Conservation (phyloP, 805 yeast genomes). For the Myxozyma sirexii region DNA sequence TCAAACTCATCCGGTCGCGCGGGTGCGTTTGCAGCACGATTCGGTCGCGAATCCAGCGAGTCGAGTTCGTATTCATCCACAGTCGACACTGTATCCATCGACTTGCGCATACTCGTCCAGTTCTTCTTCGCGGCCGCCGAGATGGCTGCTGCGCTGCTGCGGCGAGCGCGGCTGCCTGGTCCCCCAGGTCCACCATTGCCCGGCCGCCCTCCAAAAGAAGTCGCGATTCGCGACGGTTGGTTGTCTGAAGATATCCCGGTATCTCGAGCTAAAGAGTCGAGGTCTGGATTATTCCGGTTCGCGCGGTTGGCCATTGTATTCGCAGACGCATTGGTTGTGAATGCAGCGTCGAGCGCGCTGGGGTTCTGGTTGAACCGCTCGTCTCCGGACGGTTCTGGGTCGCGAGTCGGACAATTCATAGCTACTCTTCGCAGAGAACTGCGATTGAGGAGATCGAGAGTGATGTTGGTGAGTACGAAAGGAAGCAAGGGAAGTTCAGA, state of each 20-base stretch:
- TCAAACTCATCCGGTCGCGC: neutral
- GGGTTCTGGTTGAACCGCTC: constrained; percentile 39
- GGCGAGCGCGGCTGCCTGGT: neutral
- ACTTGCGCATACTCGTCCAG: neutral
- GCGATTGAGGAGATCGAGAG: neutral
- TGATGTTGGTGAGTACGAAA: neutral
- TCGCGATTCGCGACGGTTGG: neutral
- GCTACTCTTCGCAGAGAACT: neutral
- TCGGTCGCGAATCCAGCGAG: neutral
- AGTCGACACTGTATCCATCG: neutral
- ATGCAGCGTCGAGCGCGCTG: constrained; percentile 31
- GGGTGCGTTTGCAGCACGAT: neutral
- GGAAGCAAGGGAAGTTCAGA: too few species aligned
- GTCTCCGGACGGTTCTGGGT: constrained; percentile 39
- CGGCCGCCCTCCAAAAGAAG: neutral
- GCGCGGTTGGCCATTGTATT: constrained; percentile 20
- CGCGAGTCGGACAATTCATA: constrained; percentile 31
- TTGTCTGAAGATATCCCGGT: neutral
- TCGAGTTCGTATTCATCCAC: constrained; percentile 13
- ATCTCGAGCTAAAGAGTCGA: constrained; percentile 4
- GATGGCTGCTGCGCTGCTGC: neutral
- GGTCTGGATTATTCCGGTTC: constrained; percentile 4
- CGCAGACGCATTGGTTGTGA: constrained; percentile 32
- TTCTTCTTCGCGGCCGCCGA: neutral
- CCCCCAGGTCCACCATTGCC: neutral